phyloP scores from a whole-genome alignment of 495 filamentous ascomycete genomes.

The Lophium mytilinum region DNA sequence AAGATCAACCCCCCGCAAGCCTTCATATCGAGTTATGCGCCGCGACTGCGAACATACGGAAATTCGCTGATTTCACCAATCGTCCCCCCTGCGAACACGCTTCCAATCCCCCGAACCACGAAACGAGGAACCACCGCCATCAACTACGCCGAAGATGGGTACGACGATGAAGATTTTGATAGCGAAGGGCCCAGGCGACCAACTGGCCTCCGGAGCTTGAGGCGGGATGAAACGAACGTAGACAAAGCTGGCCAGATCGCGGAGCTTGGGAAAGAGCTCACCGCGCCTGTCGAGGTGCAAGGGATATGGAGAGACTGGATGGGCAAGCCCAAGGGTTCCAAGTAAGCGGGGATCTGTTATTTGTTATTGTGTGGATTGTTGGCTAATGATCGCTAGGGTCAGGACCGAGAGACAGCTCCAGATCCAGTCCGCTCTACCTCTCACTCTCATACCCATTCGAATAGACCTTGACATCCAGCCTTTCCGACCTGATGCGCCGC shows the following conservation, averaged over 20 bases:
- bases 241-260: constrained; percentile 55
- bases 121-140: constrained; percentile 94
- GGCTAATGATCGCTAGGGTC: not conserved
- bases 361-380: not conserved
- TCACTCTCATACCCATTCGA: constrained; percentile 89
- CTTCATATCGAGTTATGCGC: constrained; percentile 84
- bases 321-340: constrained; percentile 57
- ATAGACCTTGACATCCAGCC: constrained; percentile 87
- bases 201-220: constrained; percentile 74
- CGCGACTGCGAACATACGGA: constrained; percentile 80
- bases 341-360: constrained; percentile 29
- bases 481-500: constrained; percentile 63
- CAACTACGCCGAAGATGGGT: constrained; percentile 95
- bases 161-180: constrained; percentile 89
- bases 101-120: constrained; percentile 71
- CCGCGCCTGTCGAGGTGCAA: constrained; percentile 71
- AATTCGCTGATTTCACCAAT: constrained; percentile 90
- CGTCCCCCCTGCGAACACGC: constrained; percentile 52
- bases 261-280: constrained; percentile 78
- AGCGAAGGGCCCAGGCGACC: constrained; percentile 68
- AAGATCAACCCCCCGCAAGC: constrained; percentile 59
- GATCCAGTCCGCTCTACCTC: constrained; percentile 74
- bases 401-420: constrained; percentile 67
- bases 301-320: constrained; percentile 94
- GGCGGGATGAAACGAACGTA: constrained; percentile 63